phyloP scores from a whole-genome alignment of 1,284 basidiomycete species.

The Thecaphora thlaspeos region DNA sequence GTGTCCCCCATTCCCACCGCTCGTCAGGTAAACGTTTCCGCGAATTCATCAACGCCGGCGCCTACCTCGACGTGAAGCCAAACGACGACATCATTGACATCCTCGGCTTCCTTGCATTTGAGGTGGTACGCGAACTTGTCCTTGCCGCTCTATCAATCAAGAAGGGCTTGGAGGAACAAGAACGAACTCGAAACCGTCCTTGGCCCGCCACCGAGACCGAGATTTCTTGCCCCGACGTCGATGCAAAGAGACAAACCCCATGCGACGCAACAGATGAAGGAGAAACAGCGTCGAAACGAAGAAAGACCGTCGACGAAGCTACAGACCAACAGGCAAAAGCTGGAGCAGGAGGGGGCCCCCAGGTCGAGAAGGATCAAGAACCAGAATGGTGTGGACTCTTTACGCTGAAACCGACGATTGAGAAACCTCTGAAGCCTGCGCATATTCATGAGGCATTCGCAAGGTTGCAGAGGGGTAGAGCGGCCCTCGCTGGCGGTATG shows the following conservation, averaged over 20 bases:
- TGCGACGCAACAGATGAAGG: too few species aligned
- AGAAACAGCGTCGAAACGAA: too few species aligned
- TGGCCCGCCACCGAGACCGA: too few species aligned
- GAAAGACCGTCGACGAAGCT: too few species aligned
- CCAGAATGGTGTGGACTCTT: conserved; percentile 39
- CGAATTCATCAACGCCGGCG: conserved; percentile 88
- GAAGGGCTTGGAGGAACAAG: conserved; percentile 36
- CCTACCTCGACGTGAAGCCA: conserved; percentile 82
- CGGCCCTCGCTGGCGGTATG: conserved; percentile 28
- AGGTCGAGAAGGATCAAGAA: not conserved
- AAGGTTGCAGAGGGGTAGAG: conserved; percentile 37
- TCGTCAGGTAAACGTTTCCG: conserved; percentile 91
- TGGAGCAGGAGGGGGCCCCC: conserved; percentile 1
- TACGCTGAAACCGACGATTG: conserved; percentile 26
- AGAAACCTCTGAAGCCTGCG: conserved; percentile 38
- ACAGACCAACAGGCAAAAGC: conserved; percentile 4
- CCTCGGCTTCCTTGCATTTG: conserved; percentile 92
- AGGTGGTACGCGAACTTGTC: conserved; percentile 90
- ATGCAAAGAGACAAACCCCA: too few species aligned
- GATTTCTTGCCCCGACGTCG: too few species aligned
- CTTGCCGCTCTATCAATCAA: conserved; percentile 60
- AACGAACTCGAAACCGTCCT: conserved; percentile 7
- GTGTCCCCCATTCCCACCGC: too few species aligned
- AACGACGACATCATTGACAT: conserved; percentile 96
- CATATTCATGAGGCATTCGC: conserved; percentile 55